A percentile compares a stretch with the other conserved stretches of the same genome.
phyloP scores from a whole-genome alignment of 2,329 filamentous ascomycete genomes.

The Calonectria pauciramosa region DNA sequence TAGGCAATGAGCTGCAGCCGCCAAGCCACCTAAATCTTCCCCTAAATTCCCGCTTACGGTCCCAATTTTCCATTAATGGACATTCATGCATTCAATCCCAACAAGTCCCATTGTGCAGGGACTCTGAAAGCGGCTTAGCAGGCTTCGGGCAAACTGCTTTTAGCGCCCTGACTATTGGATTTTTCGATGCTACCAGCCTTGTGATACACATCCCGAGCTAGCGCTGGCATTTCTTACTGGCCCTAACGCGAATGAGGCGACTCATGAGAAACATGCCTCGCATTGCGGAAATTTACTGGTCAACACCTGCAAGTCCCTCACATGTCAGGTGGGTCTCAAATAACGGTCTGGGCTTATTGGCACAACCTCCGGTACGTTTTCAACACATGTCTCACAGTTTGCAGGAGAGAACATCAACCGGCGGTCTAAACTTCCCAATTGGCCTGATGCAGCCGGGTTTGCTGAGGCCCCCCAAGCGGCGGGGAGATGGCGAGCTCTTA shows the following conservation, averaged over 20 bases:
- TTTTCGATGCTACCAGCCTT: not conserved
- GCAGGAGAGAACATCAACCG: not conserved
- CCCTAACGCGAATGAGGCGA: not conserved
- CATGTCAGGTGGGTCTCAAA: not conserved
- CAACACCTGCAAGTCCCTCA: not conserved
- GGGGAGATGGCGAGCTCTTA: not conserved
- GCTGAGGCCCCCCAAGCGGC: not conserved
- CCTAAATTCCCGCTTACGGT: not conserved
- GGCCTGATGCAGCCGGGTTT: not conserved
- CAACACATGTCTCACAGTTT: not conserved
- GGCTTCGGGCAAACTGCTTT: not conserved
- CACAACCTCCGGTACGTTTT: not conserved
- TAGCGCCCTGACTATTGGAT: not conserved
- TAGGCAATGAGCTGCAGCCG: not conserved
- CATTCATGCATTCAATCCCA: not conserved
- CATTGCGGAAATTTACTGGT: not conserved
- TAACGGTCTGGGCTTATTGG: not conserved
- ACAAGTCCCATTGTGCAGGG: not conserved
- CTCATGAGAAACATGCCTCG: not conserved
- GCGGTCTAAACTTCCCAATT: not conserved
- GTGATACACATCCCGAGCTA: not conserved
- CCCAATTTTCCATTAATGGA: not conserved
- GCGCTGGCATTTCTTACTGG: not conserved
- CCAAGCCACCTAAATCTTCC: not conserved
- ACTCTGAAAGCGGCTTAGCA: not conserved